Conservation (phyloP, 164 flowering plant genomes). For the Akebia trifoliata region DNA sequence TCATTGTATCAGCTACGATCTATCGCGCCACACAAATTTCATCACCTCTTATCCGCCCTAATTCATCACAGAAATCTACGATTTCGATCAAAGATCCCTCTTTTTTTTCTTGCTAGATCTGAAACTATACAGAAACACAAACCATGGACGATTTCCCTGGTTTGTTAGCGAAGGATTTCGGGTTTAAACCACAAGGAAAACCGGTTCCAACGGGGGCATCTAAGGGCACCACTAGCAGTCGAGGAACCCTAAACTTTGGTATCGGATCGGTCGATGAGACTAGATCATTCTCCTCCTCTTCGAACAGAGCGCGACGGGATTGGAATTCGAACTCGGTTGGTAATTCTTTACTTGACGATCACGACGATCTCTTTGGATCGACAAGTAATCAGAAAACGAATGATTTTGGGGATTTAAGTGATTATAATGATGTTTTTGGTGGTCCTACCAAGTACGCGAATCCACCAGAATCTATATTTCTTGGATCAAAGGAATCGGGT, state of each 20-base stretch:
- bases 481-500: slow-evolving; percentile 19
- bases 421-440: slow-evolving; percentile 44
- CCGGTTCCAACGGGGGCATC: slow-evolving; percentile 65
- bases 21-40: too few species aligned
- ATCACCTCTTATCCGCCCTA: too few species aligned
- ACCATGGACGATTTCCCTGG: slow-evolving; percentile 61
- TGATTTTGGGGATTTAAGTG: slow-evolving; percentile 13
- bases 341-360: slow-evolving; percentile 30
- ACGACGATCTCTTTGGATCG: slow-evolving; percentile 27
- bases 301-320: slow-evolving; percentile 15
- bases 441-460: slow-evolving; percentile 34
- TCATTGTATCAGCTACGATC: too few species aligned
- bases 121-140: too few species aligned
- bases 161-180: slow-evolving; percentile 50
- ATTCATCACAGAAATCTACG: too few species aligned
- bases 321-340: slow-evolving; percentile 22
- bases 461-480: slow-evolving; percentile 40
- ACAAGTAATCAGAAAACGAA: slow-evolving; percentile 11
- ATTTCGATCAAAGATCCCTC: too few species aligned
- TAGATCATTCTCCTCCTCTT: slow-evolving; percentile 21
- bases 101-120: too few species aligned
- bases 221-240: slow-evolving; percentile 17
- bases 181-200: slow-evolving; percentile 62
- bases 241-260: slow-evolving; percentile 22
- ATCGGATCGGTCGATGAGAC: slow-evolving; percentile 22